These are phyloP conservation scores for Fusarium cyanostomum DNA, from an alignment of 2,329 filamentous ascomycete genomes.

Conservation along the genomic window DNA sequence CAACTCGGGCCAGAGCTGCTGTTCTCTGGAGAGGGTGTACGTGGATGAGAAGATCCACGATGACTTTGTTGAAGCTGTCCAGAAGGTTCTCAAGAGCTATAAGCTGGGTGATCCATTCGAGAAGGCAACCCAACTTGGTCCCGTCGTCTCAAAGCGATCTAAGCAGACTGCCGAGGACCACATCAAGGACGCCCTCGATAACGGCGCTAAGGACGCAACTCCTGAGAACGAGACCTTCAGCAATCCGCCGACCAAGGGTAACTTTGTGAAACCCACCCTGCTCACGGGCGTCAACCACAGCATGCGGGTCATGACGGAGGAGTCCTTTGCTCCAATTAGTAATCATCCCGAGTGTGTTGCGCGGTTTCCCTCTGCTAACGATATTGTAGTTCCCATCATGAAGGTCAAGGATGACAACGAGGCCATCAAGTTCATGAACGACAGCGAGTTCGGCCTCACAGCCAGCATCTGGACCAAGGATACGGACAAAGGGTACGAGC, in stretches of 20 bases:
- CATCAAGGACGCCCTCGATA: constrained; percentile 81
- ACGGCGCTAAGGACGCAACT: constrained; percentile 85
- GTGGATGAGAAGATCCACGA: constrained; percentile 88
- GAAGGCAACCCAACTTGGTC: constrained; percentile 82
- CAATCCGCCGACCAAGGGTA: constrained; percentile 78
- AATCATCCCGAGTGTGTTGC: neutral
- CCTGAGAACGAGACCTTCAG: constrained; percentile 82
- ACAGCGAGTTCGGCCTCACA: constrained; percentile 91
- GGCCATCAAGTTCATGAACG: constrained; percentile 88
- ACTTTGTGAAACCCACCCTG: constrained; percentile 88
- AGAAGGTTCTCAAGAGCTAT: constrained; percentile 83
- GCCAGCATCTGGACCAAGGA: constrained; percentile 99
- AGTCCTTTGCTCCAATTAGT: constrained; percentile 77
- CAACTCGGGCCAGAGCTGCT: constrained; percentile 99
- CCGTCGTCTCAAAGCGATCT: constrained; percentile 84
- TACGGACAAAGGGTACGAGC: constrained; percentile 74
- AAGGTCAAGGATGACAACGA: constrained; percentile 84
- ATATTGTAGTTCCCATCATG: constrained; percentile 71
- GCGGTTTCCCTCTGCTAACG: constrained; percentile 5
- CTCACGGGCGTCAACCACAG: constrained; percentile 80
- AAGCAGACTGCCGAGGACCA: constrained; percentile 81
- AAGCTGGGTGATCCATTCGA: constrained; percentile 89
- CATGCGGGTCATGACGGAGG: constrained; percentile 91
- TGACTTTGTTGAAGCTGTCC: constrained; percentile 79
- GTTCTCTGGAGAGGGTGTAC: constrained; percentile 90